Base-by-base conservation (phyloP, 2,329 filamentous ascomycete genomes). In the Xylaria sp. region DNA sequence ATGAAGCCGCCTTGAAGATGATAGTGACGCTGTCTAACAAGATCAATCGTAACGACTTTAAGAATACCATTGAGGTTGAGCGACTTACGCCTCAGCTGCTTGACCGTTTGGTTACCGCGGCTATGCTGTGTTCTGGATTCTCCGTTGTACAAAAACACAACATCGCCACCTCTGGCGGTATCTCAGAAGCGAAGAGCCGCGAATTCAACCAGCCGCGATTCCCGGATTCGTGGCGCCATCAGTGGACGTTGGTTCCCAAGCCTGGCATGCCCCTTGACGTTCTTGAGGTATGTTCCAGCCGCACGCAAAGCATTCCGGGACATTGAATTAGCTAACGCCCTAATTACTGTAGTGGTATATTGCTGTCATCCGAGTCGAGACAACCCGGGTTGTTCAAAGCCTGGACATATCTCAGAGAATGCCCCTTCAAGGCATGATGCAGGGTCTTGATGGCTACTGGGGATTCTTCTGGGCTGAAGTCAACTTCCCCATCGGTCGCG, bases 101-200 rank as follows among this genome's bases (percentile, higher is more conserved):
- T 36, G 82, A 83, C 68, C 86, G 88, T 12, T 78, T 91, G 34
- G 79, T 83, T 48, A 79, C 78, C 10, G 81, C 86, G 1, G 84
- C 84, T 23, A 83, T 91, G 79, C 77, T 80, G 3, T 91, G 89
- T 73, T 82, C 84, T 1, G 89, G 88, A 1, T 90, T 91, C 75
- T 88, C 86, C 3, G 80, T 85, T 1, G 69, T 83, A n/a, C 86
- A 88, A 81, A 90, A 90, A 78, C 86, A 89, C 72, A 84, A 87
- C 71, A 81, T 91, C 70, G 82, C 85, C 7, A 82, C 72, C 60
- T 60, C 82, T n/a, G 79, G 79, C 2, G 75, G 77, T 18, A 72
- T 87, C 69, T 48, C 74, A 0, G 78, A 82, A 0, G 53, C 69
- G 18, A 79, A 81, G 55, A 70, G 79, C 57, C 75, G 74, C 6